Base-by-base conservation (phyloP, 176 grass and related monocot genomes). In the Bothriochloa decipiens region DNA sequence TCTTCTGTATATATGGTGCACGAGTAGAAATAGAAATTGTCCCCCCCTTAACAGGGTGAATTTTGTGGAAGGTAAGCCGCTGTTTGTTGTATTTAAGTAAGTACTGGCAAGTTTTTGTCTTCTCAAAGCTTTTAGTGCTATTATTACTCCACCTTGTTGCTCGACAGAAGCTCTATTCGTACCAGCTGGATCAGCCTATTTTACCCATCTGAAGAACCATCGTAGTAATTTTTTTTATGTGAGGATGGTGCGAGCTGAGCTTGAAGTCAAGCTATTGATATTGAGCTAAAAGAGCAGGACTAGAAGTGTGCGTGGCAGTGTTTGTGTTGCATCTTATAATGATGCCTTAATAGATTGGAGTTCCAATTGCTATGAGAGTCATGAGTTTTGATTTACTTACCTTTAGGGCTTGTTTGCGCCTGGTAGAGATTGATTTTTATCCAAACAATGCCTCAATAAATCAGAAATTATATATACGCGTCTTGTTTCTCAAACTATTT, bases 91-190 rank as follows among this genome's bases (percentile, higher is more conserved):
- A 12, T 77, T 40, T 40, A 15, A 15, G 20, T 35, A 60, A n/a
- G 22, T 35, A 60, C 8, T 22, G 3, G 46, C 52, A n/a, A 55
- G 28, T 39, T 76, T 60, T 68, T 1, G 46, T 20, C 32, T 53
- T 57, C 27, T 9, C 55, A 58, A 58, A 58, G 55, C 5, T 53
- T 49, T n/a, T 57, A 57, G 53, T 57, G 16, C 16, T 53, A 33
- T 16, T 61, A 77, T 16, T 61, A 77, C n/a, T 77, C 22, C 55
- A 58, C 60, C 25, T 28, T 78, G 36, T 72, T 78, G 16, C 36
- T 78, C 53, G 14, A 22, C 25, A 41, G 1, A 61, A 8, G 22
- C 22, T 77, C 23, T 25, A 11, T 7, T 16, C 49, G 45, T 74
- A 27, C 72, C 7, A 35, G 17, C 15, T 53, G 27, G 22, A 35